Evolutionary conservation across 345 rosid genomes (phyloP).

Genomic region (Moricandia moricandioides): DNA sequence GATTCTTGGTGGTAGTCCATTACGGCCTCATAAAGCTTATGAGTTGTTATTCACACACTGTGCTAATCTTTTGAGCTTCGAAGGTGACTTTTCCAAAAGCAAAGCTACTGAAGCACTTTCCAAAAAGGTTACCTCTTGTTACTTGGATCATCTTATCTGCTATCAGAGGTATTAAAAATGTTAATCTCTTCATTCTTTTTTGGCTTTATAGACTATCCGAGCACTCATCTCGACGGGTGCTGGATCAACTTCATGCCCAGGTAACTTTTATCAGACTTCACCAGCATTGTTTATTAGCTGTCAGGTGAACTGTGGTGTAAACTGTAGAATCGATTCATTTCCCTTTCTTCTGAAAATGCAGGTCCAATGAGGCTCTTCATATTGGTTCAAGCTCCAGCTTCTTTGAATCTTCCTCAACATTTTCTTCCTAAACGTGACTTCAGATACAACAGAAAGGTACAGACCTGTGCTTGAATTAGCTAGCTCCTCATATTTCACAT

Average conservation of each 20-base stretch:
- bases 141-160: neutral
- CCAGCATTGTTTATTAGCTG: neutral
- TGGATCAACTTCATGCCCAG: slow-evolving; percentile 77
- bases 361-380: slow-evolving; percentile 81
- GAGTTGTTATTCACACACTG: slow-evolving; percentile 51
- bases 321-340: neutral
- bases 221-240: slow-evolving; percentile 74
- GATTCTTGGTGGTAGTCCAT: slow-evolving; percentile 69
- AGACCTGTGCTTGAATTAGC: neutral
- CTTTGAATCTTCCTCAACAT: slow-evolving; percentile 68
- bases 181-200: neutral
- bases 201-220: slow-evolving; percentile 60
- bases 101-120: slow-evolving; percentile 72
- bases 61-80: slow-evolving; percentile 26
- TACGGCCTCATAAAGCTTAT: slow-evolving; percentile 71
- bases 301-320: neutral
- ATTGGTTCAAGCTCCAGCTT: slow-evolving; percentile 72
- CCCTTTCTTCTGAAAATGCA: slow-evolving; percentile 10
- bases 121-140: slow-evolving; percentile 54
- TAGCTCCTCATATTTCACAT: neutral
- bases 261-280: slow-evolving; percentile 35
- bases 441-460: slow-evolving; percentile 79
- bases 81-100: slow-evolving; percentile 51
- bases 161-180: neutral
- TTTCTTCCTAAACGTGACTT: slow-evolving; percentile 96